Percentiles rank a stretch among this genome's conserved stretches.
Evolutionary conservation across 2,329 filamentous ascomycete species (phyloP).

Genomic region (Curvularia verruculosa): DNA sequence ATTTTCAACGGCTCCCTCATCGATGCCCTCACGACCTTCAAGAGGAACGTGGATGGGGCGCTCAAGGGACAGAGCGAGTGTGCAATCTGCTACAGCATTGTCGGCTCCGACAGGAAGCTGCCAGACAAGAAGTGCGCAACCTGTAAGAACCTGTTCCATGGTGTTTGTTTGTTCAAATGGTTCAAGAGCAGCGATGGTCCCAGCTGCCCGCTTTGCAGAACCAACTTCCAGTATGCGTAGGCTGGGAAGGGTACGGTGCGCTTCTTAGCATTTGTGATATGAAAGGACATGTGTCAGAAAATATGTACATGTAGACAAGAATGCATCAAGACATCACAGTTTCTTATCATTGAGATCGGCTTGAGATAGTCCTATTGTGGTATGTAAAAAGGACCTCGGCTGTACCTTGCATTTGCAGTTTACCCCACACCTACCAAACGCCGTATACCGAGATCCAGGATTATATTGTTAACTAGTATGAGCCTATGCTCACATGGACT

Average conservation of each 20-base stretch:
- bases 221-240: conserved; percentile 72
- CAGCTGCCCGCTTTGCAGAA: conserved; percentile 90
- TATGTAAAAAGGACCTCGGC: conserved; percentile 7
- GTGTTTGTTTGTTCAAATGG: conserved; percentile 91
- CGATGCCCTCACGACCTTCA: conserved; percentile 84
- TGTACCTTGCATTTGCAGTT: background rate
- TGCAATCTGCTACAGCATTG: conserved; percentile 95
- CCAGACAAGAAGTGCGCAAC: conserved; percentile 91
- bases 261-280: background rate
- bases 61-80: conserved; percentile 94
- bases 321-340: background rate
- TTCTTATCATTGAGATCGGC: background rate
- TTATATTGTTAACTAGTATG: background rate
- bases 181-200: conserved; percentile 92
- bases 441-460: conserved; percentile 9
- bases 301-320: background rate
- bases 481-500: background rate
- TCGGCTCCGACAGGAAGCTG: conserved; percentile 84
- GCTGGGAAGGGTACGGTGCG: background rate
- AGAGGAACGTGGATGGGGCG: conserved; percentile 82
- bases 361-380: background rate
- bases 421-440: conserved; percentile 10
- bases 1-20: conserved; percentile 90
- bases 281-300: background rate
- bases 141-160: conserved; percentile 93